These are phyloP conservation scores for Nemania diffusa DNA, from an alignment of 2,329 filamentous ascomycete species.

Conservation along the genomic window DNA sequence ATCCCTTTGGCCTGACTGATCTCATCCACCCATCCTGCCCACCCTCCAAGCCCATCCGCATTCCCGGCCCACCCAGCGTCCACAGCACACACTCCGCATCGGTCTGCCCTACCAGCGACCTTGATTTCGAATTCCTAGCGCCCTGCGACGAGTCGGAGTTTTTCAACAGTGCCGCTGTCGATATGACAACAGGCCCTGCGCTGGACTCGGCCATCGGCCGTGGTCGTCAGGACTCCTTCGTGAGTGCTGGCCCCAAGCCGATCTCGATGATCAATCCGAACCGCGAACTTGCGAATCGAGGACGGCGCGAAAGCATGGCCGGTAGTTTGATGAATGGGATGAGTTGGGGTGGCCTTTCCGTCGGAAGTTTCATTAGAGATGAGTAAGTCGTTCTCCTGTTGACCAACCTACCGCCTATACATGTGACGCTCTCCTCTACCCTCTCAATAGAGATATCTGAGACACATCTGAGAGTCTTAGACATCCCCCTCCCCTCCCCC, in stretches of 20 bases:
- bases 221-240: slow-evolving; percentile 72
- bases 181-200: slow-evolving; percentile 69
- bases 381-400: slow-evolving; percentile 75
- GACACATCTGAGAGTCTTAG: slow-evolving; percentile 34
- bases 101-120: slow-evolving; percentile 32
- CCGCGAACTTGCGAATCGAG: slow-evolving; percentile 66
- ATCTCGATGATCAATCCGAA: slow-evolving; percentile 74
- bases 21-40: slow-evolving; percentile 41
- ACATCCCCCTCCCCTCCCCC: slow-evolving; percentile 40
- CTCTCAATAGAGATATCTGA: slow-evolving; percentile 5
- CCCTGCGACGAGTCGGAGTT: slow-evolving; percentile 39
- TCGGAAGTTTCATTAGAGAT: slow-evolving; percentile 96
- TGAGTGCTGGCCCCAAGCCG: slow-evolving; percentile 72
- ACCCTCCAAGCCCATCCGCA: slow-evolving; percentile 53
- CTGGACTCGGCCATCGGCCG: slow-evolving; percentile 69
- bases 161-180: slow-evolving; percentile 48
- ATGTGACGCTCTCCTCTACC: background rate
- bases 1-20: slow-evolving; percentile 46
- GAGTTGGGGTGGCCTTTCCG: slow-evolving; percentile 96
- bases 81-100: slow-evolving; percentile 40
- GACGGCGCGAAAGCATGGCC: slow-evolving; percentile 70
- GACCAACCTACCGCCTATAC: slow-evolving; percentile 4
- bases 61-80: slow-evolving; percentile 44
- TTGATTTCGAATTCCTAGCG: slow-evolving; percentile 44
- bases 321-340: slow-evolving; percentile 81